phyloP scores from a whole-genome alignment of 1,139 yeast genomes.

The Nakaseomyces glabratus region DNA sequence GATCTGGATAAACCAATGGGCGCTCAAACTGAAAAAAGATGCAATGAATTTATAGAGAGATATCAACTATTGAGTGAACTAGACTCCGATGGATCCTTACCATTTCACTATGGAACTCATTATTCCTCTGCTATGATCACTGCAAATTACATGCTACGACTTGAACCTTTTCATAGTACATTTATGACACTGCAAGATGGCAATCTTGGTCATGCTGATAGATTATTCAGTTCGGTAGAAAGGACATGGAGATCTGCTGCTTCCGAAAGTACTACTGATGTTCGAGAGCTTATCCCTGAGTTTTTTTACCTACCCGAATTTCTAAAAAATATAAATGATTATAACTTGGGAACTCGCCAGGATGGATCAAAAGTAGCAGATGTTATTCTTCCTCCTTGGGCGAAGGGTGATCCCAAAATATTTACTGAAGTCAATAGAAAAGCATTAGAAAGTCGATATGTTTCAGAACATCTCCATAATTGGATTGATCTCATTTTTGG shows the following conservation, averaged over 20 bases:
- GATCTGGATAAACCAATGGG: conserved; percentile 87
- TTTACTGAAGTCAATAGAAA: conserved; percentile 68
- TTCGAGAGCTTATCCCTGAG: conserved; percentile 77
- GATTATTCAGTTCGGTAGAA: conserved; percentile 61
- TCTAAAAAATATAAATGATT: conserved; percentile 50
- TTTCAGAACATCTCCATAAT: conserved; percentile 58
- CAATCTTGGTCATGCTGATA: conserved; percentile 76
- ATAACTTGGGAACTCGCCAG: conserved; percentile 61
- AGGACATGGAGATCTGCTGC: conserved; percentile 78
- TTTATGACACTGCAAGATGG: conserved; percentile 76
- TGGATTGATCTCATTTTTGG: conserved; percentile 88
- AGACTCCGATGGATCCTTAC: conserved; percentile 40
- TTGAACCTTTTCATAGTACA: conserved; percentile 73
- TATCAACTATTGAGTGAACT: conserved; percentile 46
- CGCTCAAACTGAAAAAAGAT: conserved; percentile 57
- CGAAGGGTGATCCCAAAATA: conserved; percentile 59
- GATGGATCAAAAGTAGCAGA: conserved; percentile 50
- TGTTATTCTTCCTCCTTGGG: conserved; percentile 76
- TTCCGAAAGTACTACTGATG: conserved; percentile 72
- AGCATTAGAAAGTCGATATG: conserved; percentile 75
- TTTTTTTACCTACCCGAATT: conserved; percentile 76
- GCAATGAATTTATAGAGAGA: conserved; percentile 54
- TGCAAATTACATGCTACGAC: conserved; percentile 61
- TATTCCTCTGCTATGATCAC: conserved; percentile 91
- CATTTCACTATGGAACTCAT: conserved; percentile 88